A percentile compares a stretch with the other conserved stretches of the same genome.
Evolutionary conservation across 2,329 filamentous ascomycete species (phyloP).

Genomic region (Colletotrichum theobromicola): DNA sequence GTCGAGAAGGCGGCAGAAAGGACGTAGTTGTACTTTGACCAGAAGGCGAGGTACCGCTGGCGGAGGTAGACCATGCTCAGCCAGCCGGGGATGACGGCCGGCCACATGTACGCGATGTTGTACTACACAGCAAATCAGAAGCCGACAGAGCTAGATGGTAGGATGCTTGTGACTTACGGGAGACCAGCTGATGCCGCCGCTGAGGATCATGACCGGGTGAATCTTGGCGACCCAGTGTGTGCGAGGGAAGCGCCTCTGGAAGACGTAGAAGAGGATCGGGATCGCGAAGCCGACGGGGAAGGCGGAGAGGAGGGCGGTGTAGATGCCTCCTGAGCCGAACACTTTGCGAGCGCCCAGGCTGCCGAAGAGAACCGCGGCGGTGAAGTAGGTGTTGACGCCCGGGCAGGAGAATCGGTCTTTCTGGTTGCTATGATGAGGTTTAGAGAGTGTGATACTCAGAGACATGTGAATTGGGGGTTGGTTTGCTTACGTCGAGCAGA

Average conservation of each 20-base stretch:
- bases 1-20: constrained; percentile 33
- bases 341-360: constrained; percentile 43
- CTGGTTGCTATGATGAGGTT: constrained; percentile 2
- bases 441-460: neutral
- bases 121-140: constrained; percentile 21
- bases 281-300: constrained; percentile 40
- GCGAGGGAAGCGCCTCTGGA: constrained; percentile 37
- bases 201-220: constrained; percentile 43
- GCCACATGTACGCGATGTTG: constrained; percentile 50
- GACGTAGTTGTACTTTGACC: constrained; percentile 43
- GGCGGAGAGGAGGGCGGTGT: constrained; percentile 36
- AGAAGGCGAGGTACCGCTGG: constrained; percentile 37
- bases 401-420: constrained; percentile 32
- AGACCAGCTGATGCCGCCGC: constrained; percentile 37
- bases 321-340: constrained; percentile 40
- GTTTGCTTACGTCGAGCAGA: constrained; percentile 28
- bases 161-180: constrained; percentile 19
- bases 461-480: neutral
- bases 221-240: constrained; percentile 39
- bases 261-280: constrained; percentile 35
- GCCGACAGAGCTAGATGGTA: neutral
- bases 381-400: constrained; percentile 38
- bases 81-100: constrained; percentile 46
- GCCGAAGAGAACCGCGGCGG: constrained; percentile 44
- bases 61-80: constrained; percentile 47